Conservation (phyloP, 306 rosid genomes). For the Vicia sativa region DNA sequence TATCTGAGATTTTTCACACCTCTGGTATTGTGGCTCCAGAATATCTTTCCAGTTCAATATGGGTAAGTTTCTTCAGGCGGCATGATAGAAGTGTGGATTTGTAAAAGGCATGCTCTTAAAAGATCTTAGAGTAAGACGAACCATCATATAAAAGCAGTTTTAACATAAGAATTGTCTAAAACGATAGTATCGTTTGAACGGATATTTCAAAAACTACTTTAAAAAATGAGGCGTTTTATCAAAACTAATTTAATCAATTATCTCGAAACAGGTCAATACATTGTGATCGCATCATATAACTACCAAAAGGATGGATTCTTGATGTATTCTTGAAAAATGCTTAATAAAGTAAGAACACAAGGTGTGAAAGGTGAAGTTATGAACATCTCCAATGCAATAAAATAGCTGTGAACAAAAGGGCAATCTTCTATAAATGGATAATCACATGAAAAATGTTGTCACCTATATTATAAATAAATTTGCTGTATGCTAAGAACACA, state of each 20-base stretch:
- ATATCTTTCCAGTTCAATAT: conserved; percentile 69
- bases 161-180: background rate
- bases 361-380: conserved; percentile 1
- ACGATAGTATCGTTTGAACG: background rate
- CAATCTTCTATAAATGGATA: conserved; percentile 33
- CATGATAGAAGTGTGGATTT: conserved; percentile 1
- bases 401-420: conserved; percentile 8
- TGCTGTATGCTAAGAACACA: conserved; percentile 39
- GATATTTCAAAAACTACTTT: background rate
- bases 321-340: conserved; percentile 9
- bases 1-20: conserved; percentile 89
- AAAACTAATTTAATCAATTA: background rate
- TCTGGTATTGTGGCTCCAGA: conserved; percentile 65
- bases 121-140: background rate
- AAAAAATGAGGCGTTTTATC: background rate
- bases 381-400: conserved; percentile 21
- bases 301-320: background rate
- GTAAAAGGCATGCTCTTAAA: conserved; percentile 50
- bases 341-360: background rate
- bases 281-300: background rate
- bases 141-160: background rate
- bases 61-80: conserved; percentile 94
- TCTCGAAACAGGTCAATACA: conserved; percentile 10
- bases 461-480: conserved; percentile 47
- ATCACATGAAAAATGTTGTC: conserved; percentile 25